Evolutionary conservation across 2,329 filamentous ascomycete species (phyloP).

Genomic region (Aspergillus brunneoviolaceus): DNA sequence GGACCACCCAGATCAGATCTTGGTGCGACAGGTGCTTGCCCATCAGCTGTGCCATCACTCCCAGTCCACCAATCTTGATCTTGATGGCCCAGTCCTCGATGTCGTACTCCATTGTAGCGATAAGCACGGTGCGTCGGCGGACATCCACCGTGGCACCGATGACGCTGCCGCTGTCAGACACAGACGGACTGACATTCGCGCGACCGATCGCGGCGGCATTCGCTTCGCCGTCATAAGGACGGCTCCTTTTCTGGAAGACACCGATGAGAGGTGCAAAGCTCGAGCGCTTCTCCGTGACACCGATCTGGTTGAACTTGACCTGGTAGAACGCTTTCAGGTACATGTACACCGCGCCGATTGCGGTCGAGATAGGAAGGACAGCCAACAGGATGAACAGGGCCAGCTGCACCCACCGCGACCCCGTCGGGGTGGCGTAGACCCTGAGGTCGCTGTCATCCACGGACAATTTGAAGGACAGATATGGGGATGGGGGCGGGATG

Average conservation of each 20-base stretch:
- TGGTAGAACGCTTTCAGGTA: constrained; percentile 63
- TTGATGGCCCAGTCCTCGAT: constrained; percentile 69
- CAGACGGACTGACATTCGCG: constrained; percentile 15
- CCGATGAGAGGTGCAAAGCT: constrained; percentile 3
- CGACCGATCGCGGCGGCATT: background rate
- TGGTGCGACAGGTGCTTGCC: constrained; percentile 63
- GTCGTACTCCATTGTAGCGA: constrained; percentile 70
- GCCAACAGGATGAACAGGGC: constrained; percentile 54
- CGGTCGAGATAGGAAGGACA: constrained; percentile 52
- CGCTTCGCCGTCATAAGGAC: background rate
- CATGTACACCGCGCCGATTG: constrained; percentile 48
- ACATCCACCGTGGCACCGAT: constrained; percentile 27
- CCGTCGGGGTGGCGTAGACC: constrained; percentile 54
- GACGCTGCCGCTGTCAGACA: constrained; percentile 31
- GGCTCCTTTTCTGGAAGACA: background rate
- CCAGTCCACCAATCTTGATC: constrained; percentile 68
- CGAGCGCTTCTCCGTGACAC: constrained; percentile 48
- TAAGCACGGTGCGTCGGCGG: constrained; percentile 56
- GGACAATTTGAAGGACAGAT: constrained; percentile 55
- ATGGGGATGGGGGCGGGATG: constrained; percentile 52
- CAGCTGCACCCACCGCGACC: constrained; percentile 55
- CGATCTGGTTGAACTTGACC: constrained; percentile 61
- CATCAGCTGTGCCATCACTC: constrained; percentile 69
- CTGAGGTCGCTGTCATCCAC: constrained; percentile 55
- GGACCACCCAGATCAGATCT: constrained; percentile 63